Base-by-base conservation (phyloP, 1,284 basidiomycete species). In the Volvariella surrecta region DNA sequence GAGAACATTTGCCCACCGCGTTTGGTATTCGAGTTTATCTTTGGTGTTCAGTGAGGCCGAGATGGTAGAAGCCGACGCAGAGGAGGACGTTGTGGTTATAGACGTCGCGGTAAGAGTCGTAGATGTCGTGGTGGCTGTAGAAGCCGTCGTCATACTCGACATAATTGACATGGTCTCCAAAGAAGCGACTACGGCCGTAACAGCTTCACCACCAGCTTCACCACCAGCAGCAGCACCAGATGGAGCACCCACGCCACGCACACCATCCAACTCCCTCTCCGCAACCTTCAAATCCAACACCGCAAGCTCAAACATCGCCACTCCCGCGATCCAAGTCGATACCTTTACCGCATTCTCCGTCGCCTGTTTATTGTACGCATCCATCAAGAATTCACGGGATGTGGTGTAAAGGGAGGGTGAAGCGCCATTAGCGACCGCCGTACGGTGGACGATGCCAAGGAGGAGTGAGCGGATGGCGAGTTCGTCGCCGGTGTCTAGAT, bases 401-500 rank as follows among this genome's bases (percentile, higher is more conserved):
- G 67, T 53, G 0, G 50, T 51, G 51, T 64, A 78, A 11, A 6
- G 24, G 24, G 24, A 6, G 6, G 24, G 24, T 11, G 24, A 28
- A 6, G 24, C 24, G 24, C 24, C n/a, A n/a, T n/a, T n/a, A 17
- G 69, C 63, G 2, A 71, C 68, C 0, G 71, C 58, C 0, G 77
- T 79, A 22, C 81, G 74, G 52, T 84, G 74, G 9, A 71, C 64
- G 51, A 82, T 72, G 3, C 84, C 84, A 11, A 87, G 67, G 4
- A 88, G 68, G 2, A 87, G 70, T 0, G 77, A 64, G 7, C 83
- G 79, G 19, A 85, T 54, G 0, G 78, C 82, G n/a, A 76, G 63
- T 52, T 88, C 84, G 53, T 88, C 84, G 0, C 75, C 60, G 0
- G 78, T 82, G 54, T 84, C 79, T 16, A 85, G 69, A 50, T 77